These are phyloP conservation scores for Gaertneriomyces sp. DNA, from an alignment of 192 early-diverging fungal species.

Conservation along the genomic window DNA sequence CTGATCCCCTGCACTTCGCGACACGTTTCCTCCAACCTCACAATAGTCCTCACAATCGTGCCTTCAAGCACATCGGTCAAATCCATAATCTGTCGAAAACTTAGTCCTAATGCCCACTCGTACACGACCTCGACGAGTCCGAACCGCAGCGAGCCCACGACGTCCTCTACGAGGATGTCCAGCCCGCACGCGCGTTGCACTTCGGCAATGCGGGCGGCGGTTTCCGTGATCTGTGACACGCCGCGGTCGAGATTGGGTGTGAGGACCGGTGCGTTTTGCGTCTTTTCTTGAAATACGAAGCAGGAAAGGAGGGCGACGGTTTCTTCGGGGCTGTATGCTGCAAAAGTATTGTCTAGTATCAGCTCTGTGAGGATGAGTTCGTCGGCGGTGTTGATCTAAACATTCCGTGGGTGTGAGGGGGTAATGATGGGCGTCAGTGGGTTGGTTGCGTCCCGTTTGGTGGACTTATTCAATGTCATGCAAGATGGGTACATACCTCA, in stretches of 20 bases:
- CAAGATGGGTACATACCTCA: slow-evolving; percentile 49
- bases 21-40: slow-evolving; percentile 89
- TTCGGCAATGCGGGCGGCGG: slow-evolving; percentile 65
- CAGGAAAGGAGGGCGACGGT: slow-evolving; percentile 88
- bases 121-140: slow-evolving; percentile 95
- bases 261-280: slow-evolving; percentile 58
- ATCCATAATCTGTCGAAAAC: slow-evolving; percentile 86
- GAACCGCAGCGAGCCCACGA: slow-evolving; percentile 58
- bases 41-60: slow-evolving; percentile 90
- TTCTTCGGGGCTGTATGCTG: slow-evolving; percentile 85
- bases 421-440: neutral
- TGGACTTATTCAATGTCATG: neutral
- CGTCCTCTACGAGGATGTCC: slow-evolving; percentile 42
- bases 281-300: slow-evolving; percentile 95
- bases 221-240: slow-evolving; percentile 61
- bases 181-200: slow-evolving; percentile 73
- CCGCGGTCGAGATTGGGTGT: slow-evolving; percentile 61
- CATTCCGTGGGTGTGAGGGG: neutral
- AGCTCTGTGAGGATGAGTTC: slow-evolving; percentile 92
- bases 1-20: slow-evolving; percentile 82
- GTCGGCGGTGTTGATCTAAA: slow-evolving; percentile 88
- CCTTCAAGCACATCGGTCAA: slow-evolving; percentile 94
- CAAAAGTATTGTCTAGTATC: slow-evolving; percentile 88
- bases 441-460: neutral
- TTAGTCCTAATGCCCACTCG: slow-evolving; percentile 93